Conservation (phyloP, 805 yeast genomes). For the Ogataea nakhonphanomensis region DNA sequence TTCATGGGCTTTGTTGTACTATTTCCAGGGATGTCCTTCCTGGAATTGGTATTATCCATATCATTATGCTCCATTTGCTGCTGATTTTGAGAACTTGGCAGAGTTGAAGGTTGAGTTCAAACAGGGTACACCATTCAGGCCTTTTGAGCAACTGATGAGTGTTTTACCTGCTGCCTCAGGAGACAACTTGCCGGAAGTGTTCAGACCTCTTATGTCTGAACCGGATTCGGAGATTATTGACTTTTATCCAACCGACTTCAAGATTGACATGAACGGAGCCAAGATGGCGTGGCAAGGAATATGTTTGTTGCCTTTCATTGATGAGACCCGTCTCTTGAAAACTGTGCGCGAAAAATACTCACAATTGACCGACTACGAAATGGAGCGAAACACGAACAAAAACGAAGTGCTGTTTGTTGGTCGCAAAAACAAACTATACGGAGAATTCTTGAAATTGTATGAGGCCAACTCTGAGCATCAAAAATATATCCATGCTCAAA, state of each 20-base stretch:
- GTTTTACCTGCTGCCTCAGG: constrained; percentile 93
- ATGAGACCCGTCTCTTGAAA: constrained; percentile 66
- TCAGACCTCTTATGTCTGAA: constrained; percentile 77
- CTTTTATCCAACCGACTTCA: constrained; percentile 84
- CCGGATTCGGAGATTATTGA: constrained; percentile 81
- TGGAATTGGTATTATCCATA: constrained; percentile 98
- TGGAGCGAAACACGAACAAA: constrained; percentile 63
- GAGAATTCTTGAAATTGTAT: constrained; percentile 40
- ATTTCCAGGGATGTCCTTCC: constrained; percentile 96
- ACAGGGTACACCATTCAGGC: constrained; percentile 75
- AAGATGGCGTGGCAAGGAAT: constrained; percentile 96
- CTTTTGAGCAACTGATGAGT: constrained; percentile 92
- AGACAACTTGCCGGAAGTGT: constrained; percentile 76
- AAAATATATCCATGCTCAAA: constrained; percentile 44
- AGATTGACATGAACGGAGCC: constrained; percentile 93
- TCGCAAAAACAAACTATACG: constrained; percentile 51
- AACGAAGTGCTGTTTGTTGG: constrained; percentile 70
- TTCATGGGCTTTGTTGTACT: constrained; percentile 92
- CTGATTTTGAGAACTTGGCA: constrained; percentile 64
- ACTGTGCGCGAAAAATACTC: constrained; percentile 66
- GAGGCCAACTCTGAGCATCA: constrained; percentile 31
- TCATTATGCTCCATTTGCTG: constrained; percentile 97
- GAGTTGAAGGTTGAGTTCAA: constrained; percentile 56
- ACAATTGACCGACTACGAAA: constrained; percentile 63
- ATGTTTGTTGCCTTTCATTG: constrained; percentile 86